Percentiles rank a stretch among this genome's conserved stretches.
These are phyloP conservation scores for Musa balbisiana DNA, from an alignment of 202 grass and related monocot species.

Conservation along the genomic window DNA sequence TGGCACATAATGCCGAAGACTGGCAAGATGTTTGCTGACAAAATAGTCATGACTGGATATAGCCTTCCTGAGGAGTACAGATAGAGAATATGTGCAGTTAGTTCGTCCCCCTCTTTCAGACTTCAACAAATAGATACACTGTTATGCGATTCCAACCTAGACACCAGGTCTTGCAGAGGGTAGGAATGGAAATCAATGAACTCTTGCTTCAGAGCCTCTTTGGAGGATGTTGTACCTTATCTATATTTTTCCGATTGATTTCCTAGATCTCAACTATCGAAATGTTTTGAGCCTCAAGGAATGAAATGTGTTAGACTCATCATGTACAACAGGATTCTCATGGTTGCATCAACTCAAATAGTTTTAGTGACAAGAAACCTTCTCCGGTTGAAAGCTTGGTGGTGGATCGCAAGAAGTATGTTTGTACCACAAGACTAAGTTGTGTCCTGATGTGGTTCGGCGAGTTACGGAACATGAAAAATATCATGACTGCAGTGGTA, in stretches of 20 bases:
- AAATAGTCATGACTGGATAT: conserved; percentile 93
- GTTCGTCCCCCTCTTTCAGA: neutral
- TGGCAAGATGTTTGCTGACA: conserved; percentile 97
- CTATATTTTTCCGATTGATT: neutral
- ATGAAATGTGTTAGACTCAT: too few relatives aligned
- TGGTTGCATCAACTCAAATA: too few relatives aligned
- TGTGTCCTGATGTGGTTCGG: too few relatives aligned
- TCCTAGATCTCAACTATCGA: neutral
- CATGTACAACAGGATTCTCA: too few relatives aligned
- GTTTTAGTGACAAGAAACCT: too few relatives aligned
- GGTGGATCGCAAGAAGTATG: too few relatives aligned
- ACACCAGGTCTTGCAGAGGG: neutral
- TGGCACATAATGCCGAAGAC: conserved; percentile 99
- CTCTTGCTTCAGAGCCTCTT: neutral
- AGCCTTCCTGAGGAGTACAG: conserved; percentile 79
- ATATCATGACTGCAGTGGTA: too few relatives aligned
- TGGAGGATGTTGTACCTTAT: neutral
- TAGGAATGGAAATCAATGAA: neutral
- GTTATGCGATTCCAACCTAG: neutral
- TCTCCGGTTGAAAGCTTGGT: too few relatives aligned
- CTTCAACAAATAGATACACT: neutral
- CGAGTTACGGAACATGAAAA: too few relatives aligned
- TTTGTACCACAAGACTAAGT: too few relatives aligned
- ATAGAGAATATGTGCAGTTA: conserved; percentile 22
- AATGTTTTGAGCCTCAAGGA: too few relatives aligned